These are phyloP conservation scores for Coelastrella sp. DNA, from an alignment of 139 green algal genomes.

Conservation along the genomic window DNA sequence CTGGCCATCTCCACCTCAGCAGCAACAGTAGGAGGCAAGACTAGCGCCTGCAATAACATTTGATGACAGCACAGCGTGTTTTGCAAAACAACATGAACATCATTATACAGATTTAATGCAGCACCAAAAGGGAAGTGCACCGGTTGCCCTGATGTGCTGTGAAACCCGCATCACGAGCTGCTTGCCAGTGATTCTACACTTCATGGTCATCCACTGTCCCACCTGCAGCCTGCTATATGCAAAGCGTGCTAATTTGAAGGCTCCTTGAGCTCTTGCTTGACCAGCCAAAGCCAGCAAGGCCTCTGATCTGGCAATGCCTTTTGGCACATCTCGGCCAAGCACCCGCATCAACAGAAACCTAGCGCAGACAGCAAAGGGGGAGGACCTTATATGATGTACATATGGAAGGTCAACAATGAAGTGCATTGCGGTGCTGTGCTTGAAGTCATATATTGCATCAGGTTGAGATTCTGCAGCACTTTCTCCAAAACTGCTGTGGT, in stretches of 20 bases:
- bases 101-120: too few species aligned
- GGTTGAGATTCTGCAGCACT: too few species aligned
- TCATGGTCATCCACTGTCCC: neutral
- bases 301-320: slow-evolving; percentile 61
- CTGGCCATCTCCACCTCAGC: slow-evolving; percentile 72
- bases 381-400: neutral
- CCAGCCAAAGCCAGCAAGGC: slow-evolving; percentile 73
- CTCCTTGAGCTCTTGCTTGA: slow-evolving; percentile 61
- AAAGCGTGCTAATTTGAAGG: slow-evolving; percentile 85
- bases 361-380: neutral
- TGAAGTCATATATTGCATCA: too few species aligned
- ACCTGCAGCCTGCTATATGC: slow-evolving; percentile 80
- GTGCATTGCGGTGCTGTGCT: too few species aligned
- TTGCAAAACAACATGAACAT: neutral
- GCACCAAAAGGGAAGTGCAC: too few species aligned
- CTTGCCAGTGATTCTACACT: too few species aligned
- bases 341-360: slow-evolving; percentile 78
- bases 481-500: too few species aligned
- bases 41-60: slow-evolving; percentile 61
- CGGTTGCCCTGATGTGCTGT: too few species aligned
- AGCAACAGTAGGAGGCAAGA: slow-evolving; percentile 65
- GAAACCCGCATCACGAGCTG: too few species aligned
- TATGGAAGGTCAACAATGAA: too few species aligned
- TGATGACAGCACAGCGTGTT: neutral
- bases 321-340: slow-evolving; percentile 47